phyloP scores from a whole-genome alignment of 73 alveolate species.

The Paramecium pentaurelia region DNA sequence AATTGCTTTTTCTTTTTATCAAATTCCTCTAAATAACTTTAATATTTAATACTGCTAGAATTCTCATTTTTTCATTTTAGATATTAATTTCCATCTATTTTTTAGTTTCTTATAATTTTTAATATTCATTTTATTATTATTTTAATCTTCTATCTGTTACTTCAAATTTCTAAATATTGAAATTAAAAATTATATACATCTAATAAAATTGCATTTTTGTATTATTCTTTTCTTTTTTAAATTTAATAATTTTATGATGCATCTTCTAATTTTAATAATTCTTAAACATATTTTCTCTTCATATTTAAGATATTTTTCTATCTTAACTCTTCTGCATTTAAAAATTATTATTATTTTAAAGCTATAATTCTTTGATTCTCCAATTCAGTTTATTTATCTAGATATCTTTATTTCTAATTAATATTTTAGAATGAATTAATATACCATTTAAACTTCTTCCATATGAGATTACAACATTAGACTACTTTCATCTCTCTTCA shows the following conservation, averaged over 20 bases:
- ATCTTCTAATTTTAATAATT: conserved; percentile 35
- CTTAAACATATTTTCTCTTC: conserved; percentile 26
- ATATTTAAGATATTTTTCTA: not conserved
- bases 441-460: conserved; percentile 23
- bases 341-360: not conserved
- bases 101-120: not conserved
- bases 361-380: not conserved
- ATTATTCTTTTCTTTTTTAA: not conserved
- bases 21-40: conserved; percentile 25
- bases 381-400: not conserved
- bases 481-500: not conserved
- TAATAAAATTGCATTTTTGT: not conserved
- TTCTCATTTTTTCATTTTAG: not conserved
- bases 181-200: not conserved
- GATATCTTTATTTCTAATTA: not conserved
- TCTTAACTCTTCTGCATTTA: conserved; percentile 21
- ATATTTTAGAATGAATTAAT: not conserved
- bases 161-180: not conserved
- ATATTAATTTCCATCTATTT: not conserved
- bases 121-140: not conserved
- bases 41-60: not conserved
- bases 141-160: conserved; percentile 26
- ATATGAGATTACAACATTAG: not conserved
- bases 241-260: conserved; percentile 18
- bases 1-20: not conserved